phyloP scores from a whole-genome alignment of 2,329 filamentous ascomycete genomes.

The Penicillium frequentans region DNA sequence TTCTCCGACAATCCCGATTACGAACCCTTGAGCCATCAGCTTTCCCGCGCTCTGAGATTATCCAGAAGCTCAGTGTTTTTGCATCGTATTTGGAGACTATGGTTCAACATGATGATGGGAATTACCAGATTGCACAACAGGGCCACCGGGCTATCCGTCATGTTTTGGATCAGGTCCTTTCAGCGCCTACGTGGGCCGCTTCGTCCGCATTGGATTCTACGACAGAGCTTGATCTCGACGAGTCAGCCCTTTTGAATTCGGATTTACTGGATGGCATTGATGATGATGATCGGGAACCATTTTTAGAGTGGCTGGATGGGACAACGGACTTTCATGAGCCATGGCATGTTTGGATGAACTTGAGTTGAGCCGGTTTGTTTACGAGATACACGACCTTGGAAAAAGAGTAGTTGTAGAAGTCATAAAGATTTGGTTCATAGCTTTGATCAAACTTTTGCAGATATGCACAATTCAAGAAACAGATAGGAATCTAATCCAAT shows the following conservation, averaged over 20 bases:
- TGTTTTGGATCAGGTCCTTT: constrained; percentile 23
- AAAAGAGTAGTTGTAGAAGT: neutral
- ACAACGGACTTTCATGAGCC: constrained; percentile 3
- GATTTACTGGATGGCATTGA: constrained; percentile 5
- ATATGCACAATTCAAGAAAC: constrained; percentile 20
- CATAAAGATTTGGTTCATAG: constrained; percentile 13
- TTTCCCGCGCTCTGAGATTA: constrained; percentile 27
- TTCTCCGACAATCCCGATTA: constrained; percentile 21
- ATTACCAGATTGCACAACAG: constrained; percentile 26
- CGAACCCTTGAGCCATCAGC: neutral
- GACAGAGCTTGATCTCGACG: neutral
- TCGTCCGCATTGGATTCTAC: neutral
- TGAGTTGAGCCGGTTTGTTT: neutral
- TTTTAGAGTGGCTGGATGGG: constrained; percentile 10
- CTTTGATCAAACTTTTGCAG: constrained; percentile 23
- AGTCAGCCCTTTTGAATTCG: neutral
- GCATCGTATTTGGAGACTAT: constrained; percentile 23
- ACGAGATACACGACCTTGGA: neutral
- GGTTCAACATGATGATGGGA: constrained; percentile 21
- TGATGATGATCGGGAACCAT: constrained; percentile 1
- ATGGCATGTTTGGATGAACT: constrained; percentile 8
- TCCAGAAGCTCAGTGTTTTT: constrained; percentile 31
- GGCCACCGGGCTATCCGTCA: constrained; percentile 21
- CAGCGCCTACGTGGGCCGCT: neutral
- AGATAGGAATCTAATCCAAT: constrained; percentile 13